Conservation (phyloP, 495 filamentous ascomycete species). For the Lepidopterella palustris region DNA sequence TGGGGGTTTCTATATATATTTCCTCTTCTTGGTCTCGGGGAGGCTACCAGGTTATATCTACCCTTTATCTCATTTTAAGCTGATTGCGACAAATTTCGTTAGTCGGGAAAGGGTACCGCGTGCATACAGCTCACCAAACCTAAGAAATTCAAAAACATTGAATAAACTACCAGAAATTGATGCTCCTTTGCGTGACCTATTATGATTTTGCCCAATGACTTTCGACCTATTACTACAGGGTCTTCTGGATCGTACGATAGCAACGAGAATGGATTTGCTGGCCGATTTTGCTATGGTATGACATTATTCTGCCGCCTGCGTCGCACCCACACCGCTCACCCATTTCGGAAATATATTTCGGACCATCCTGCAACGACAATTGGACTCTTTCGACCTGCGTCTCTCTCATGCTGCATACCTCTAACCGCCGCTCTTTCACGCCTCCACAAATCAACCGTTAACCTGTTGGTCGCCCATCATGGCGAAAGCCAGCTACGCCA, state of each 20-base stretch:
- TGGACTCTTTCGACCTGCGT: constrained; percentile 6
- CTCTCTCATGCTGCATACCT: neutral
- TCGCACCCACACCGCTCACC: constrained; percentile 13
- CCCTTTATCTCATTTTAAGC: neutral
- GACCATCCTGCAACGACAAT: constrained; percentile 3
- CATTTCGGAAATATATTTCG: neutral
- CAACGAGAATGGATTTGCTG: too few species aligned
- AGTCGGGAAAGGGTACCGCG: neutral
- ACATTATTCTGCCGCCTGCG: constrained; percentile 14
- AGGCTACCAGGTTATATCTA: too few species aligned
- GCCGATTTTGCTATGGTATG: too few species aligned
- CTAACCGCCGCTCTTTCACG: too few species aligned
- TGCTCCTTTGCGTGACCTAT: too few species aligned
- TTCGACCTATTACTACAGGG: too few species aligned
- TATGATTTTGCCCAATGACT: too few species aligned
- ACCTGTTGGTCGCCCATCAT: too few species aligned
- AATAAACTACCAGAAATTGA: neutral
- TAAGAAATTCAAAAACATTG: constrained; percentile 6
- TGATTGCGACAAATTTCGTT: neutral
- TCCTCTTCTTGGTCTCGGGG: too few species aligned
- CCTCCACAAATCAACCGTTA: too few species aligned
- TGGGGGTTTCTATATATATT: too few species aligned
- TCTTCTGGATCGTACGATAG: too few species aligned
- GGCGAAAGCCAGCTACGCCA: neutral
- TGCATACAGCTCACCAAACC: neutral